Base-by-base conservation (phyloP, 495 filamentous ascomycete genomes). In the Immersiella caudata region DNA sequence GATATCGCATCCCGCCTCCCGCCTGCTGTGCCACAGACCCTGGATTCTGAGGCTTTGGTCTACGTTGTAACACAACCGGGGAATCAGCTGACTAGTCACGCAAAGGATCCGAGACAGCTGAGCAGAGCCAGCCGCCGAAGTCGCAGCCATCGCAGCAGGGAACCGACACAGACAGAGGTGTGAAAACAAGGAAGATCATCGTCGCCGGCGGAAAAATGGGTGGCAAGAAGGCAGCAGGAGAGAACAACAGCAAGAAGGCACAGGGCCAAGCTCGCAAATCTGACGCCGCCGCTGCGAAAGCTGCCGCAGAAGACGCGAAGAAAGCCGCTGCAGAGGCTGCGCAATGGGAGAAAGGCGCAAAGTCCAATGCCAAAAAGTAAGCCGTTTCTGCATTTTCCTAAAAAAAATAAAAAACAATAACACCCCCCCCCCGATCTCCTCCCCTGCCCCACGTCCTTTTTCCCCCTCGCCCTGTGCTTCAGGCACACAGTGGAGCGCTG, bases 221-320 rank as follows among this genome's bases (percentile, higher is more conserved):
- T 6, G 80, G 79, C 56, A 92, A 92, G 79, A 96, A 93, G 79
- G 51, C 51, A 14, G 29, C 51, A 5, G 82, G 79, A 64, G 87
- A 93, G 70, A 91, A 89, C 80, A 91, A 89, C 80, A 90, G 87
- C 72, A 98, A 97, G 83, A 98, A 98, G 82, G 94, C 82, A 0
- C 86, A 87, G 1, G 96, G 95, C 70, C 92, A 98, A 73, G 93
- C 94, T 65, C 84, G 93, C 81, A 99, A 99, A 83, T 94, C 95
- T 65, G 93, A 97, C 54, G 87, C 87, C 11, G 94, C 93, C 0
- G 88, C 91, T 2, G 71, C 82, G 56, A 99, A 97, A 78, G 85
- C 87, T 40, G 91, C 91, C 8, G 87, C 72, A 0, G 89, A 90
- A 60, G 83, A 91, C 21, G 78, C 85, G n/a, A 91, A 90, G 79